Base-by-base conservation (phyloP, 2,329 filamentous ascomycete genomes). In the Fusarium nurragi region DNA sequence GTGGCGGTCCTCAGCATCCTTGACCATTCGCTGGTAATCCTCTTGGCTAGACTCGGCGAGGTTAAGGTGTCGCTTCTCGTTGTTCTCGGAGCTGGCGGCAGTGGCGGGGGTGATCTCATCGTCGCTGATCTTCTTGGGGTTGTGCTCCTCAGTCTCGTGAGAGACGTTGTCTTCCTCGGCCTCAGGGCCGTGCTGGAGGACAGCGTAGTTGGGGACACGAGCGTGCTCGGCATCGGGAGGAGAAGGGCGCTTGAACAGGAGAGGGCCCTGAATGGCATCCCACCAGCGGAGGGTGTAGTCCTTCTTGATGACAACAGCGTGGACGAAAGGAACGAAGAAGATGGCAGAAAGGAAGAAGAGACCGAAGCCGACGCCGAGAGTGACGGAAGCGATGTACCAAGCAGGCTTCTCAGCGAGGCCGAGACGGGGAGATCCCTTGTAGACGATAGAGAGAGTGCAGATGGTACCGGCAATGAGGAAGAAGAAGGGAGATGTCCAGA, bases 371-470 rank as follows among this genome's bases (percentile, higher is more conserved):
- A 81, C 82, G 37, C 90, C 89, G 60, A 92, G 72, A 18, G 87
- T 88, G 60, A 92, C 89, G 14, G 84, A 78, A 12, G 83, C 88
- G 60, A 93, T 86, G 72, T 86, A 93, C 84, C 85, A 88, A 10
- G 77, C 76, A 3, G 90, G 88, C 81, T 89, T 90, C 16, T 57
- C 40, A 22, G 54, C 18, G 9, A 73, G 69, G 13, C 68, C 65
- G 3, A 73, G 65, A 19, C 66, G 59, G 22, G 90, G 90, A 11
- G 90, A 92, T 28, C 90, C 90, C 83, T 93, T 93, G 84, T 92
- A 93, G 68, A 93, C 90, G 70, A 94, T 88, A 39, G 89, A 92
- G 6, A 94, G 82, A 0, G 90, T 90, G 79, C 90, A 92, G 71
- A 93, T 79, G 57, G 89, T 91, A 53, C 83, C 89, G 54, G 90